Percentiles rank a stretch among this genome's conserved stretches.
These are phyloP conservation scores for Fonsecaea erecta DNA, from an alignment of 2,329 filamentous ascomycete species.

Conservation along the genomic window DNA sequence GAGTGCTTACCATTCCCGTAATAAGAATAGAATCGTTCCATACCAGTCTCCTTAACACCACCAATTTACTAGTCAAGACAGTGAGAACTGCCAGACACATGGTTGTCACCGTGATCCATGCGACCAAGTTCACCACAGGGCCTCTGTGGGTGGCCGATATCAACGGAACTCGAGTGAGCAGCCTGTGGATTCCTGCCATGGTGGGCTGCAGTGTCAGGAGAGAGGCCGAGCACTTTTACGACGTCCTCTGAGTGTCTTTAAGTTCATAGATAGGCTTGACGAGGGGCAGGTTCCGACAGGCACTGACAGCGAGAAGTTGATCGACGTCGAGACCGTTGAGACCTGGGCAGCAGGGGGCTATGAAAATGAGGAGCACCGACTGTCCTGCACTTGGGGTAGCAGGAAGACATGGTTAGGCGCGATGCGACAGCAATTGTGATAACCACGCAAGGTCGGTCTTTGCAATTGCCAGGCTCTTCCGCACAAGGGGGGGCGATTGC, in stretches of 20 bases:
- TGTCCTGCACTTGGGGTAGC: neutral
- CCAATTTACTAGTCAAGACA: conserved; percentile 34
- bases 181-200: conserved; percentile 15
- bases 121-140: conserved; percentile 25
- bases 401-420: neutral
- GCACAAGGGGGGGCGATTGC: conserved; percentile 6
- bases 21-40: conserved; percentile 34
- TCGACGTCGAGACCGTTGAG: neutral
- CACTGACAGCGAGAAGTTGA: conserved; percentile 3
- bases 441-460: neutral
- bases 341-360: neutral
- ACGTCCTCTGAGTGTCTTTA: neutral
- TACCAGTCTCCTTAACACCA: conserved; percentile 32
- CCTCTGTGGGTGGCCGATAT: conserved; percentile 22
- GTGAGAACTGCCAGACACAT: conserved; percentile 30
- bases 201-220: neutral
- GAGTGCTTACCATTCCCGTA: conserved; percentile 30
- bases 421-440: conserved; percentile 22
- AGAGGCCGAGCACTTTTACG: neutral
- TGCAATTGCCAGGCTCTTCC: neutral
- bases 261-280: neutral
- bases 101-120: conserved; percentile 25
- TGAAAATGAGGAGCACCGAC: conserved; percentile 1
- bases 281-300: neutral
- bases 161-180: conserved; percentile 15